Evolutionary conservation across 1,284 basidiomycete genomes (phyloP), one percentile per base, ranked within the genome.

Genomic region (Cerioporus squamosus): DNA sequence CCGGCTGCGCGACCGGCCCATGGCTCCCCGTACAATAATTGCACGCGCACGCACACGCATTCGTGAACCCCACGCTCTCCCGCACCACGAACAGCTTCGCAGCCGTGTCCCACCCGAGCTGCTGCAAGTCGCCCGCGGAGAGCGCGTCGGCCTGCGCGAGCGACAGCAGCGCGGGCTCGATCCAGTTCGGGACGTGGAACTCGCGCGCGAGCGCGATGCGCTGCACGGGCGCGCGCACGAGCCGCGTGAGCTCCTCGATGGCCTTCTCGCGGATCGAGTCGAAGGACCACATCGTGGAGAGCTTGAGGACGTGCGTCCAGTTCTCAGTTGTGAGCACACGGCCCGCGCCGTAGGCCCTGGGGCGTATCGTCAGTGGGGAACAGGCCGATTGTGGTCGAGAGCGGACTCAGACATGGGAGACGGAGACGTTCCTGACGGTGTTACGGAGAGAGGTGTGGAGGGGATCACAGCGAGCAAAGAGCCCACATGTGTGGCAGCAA

Each of bases 191-290:
- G 55, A 64, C 61, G 39, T 40, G 6, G 52, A 31, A 55, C 2
- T 2, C 6, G 39, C 57, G 63, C 14, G 63, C 63, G 55, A 64
- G 24, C 43, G 38, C 45, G 49, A 64, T 43, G 60, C 63, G 63
- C 40, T 44, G 39, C 12, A 51, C 50, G 55, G 50, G 60, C 0
- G 18, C 10, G 31, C 45, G 38, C 8, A 64, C 53, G 50, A 61
- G 52, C 42, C 44, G 42, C 15, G 43, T 22, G 38, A 64, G 55
- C 39, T 64, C 55, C 20, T 5, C 18, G 43, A 61, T 50, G 2
- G 63, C 44, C 20, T 45, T 45, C 6, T 48, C 53, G 42, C 47
- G 46, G 42, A 47, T 46, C 17, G 45, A 26, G 31, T 57, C 49
- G 44, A 47, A 55, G 52, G n/a, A 14, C 52, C 58, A 57, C 53